These are phyloP conservation scores for Aspergillus calidoustus DNA, from an alignment of 2,329 filamentous ascomycete species.

Conservation along the genomic window DNA sequence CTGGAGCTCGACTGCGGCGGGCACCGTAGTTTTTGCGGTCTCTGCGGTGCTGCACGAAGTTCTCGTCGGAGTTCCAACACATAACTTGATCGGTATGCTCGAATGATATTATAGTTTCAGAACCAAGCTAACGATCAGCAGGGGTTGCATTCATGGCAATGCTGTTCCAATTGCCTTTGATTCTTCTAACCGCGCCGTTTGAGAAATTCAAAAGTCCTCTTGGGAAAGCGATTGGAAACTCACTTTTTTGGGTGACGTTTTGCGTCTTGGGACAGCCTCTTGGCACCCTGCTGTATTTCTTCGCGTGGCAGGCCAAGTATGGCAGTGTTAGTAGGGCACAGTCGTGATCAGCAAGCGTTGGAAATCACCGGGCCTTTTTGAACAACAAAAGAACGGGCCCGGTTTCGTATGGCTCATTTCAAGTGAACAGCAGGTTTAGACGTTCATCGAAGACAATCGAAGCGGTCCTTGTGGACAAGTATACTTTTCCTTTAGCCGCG, in stretches of 20 bases:
- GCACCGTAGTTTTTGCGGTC: constrained; percentile 81
- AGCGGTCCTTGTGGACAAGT: constrained; percentile 5
- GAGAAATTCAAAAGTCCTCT: constrained; percentile 77
- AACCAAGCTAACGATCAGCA: constrained; percentile 36
- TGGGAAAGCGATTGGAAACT: constrained; percentile 83
- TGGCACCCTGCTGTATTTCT: constrained; percentile 91
- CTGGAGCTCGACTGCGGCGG: constrained; percentile 72
- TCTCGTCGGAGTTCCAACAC: constrained; percentile 90
- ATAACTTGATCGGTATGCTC: constrained; percentile 79
- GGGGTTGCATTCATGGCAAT: constrained; percentile 94
- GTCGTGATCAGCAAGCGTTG: constrained; percentile 10
- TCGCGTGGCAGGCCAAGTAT: constrained; percentile 98
- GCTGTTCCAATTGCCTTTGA: constrained; percentile 89
- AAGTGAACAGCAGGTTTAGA: not conserved
- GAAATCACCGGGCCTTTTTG: not conserved
- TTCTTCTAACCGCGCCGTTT: constrained; percentile 76
- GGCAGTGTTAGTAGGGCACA: constrained; percentile 68
- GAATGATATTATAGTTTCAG: not conserved
- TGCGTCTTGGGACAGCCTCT: constrained; percentile 94
- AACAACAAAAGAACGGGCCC: not conserved
- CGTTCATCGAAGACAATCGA: constrained; percentile 8
- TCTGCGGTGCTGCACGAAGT: constrained; percentile 91
- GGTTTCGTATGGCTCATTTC: not conserved
- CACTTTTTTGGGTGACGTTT: constrained; percentile 96
- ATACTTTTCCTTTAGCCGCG: not conserved